Conservation (phyloP, 2,329 filamentous ascomycete genomes). For the Cladosporium sp. region DNA sequence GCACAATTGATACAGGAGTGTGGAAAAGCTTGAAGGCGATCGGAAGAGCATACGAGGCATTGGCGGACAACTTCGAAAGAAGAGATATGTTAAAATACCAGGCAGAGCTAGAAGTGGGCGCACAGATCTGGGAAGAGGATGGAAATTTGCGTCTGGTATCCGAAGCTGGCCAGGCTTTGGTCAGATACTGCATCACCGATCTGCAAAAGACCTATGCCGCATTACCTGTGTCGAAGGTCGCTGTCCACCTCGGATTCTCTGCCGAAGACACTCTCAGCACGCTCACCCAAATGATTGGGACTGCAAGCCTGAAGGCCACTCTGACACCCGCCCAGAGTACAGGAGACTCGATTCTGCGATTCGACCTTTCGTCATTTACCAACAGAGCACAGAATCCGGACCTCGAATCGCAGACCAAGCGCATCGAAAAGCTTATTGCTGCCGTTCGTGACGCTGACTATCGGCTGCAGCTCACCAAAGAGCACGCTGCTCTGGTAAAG, state of each 20-base stretch:
- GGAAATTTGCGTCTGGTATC: slow-evolving; percentile 67
- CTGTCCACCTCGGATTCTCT: slow-evolving; percentile 47
- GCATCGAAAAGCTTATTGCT: slow-evolving; percentile 48
- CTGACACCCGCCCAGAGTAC: slow-evolving; percentile 41
- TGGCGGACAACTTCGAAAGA: slow-evolving; percentile 66
- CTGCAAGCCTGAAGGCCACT: slow-evolving; percentile 48
- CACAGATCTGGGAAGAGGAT: slow-evolving; percentile 53
- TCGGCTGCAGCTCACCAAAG: slow-evolving; percentile 54
- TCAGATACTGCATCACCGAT: slow-evolving; percentile 69
- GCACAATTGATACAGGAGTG: slow-evolving; percentile 50
- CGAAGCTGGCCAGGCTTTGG: slow-evolving; percentile 66
- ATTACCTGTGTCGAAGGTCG: slow-evolving; percentile 53
- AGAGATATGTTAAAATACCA: slow-evolving; percentile 57
- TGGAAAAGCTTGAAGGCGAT: slow-evolving; percentile 56
- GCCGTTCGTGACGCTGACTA: slow-evolving; percentile 53
- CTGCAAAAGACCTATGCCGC: slow-evolving; percentile 69
- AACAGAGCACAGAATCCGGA: slow-evolving; percentile 29
- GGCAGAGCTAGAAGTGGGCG: slow-evolving; percentile 58
- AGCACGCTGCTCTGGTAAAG: slow-evolving; percentile 53
- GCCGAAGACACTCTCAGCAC: slow-evolving; percentile 51
- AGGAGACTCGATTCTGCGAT: slow-evolving; percentile 49
- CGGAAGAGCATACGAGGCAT: slow-evolving; percentile 64
- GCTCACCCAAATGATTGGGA: slow-evolving; percentile 49
- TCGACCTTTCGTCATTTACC: slow-evolving; percentile 38
- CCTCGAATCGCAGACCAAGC: slow-evolving; percentile 47